phyloP scores from a whole-genome alignment of 805 yeast species.

The Candida pseudofarinosa region DNA sequence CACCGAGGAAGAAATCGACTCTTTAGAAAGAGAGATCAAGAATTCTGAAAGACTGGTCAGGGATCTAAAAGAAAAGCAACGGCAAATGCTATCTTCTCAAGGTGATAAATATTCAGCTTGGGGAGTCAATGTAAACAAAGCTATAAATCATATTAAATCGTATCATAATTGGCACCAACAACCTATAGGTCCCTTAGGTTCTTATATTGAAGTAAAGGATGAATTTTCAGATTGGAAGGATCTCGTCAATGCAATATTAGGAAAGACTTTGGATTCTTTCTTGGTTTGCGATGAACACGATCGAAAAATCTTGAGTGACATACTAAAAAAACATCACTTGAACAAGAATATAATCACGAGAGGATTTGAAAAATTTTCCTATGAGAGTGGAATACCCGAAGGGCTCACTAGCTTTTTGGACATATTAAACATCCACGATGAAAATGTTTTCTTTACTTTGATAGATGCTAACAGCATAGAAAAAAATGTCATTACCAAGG shows the following conservation, averaged over 20 bases:
- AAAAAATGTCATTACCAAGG: conserved; percentile 47
- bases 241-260: conserved; percentile 54
- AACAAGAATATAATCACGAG: conserved; percentile 47
- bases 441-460: conserved; percentile 53
- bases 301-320: conserved; percentile 31
- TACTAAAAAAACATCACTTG: conserved; percentile 20
- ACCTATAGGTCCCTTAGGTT: conserved; percentile 84
- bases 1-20: conserved; percentile 20
- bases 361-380: conserved; percentile 56
- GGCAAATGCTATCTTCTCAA: conserved; percentile 14
- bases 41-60: conserved; percentile 6
- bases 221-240: conserved; percentile 55
- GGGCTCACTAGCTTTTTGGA: conserved; percentile 51
- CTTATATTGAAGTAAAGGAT: conserved; percentile 50
- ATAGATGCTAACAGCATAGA: conserved; percentile 66
- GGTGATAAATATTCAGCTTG: conserved; percentile 45
- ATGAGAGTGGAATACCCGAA: conserved; percentile 39
- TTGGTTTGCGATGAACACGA: conserved; percentile 66
- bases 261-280: conserved; percentile 53
- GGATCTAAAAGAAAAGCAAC: conserved; percentile 8
- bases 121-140: conserved; percentile 40
- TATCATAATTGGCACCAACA: conserved; percentile 32
- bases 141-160: conserved; percentile 40
- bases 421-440: conserved; percentile 52
- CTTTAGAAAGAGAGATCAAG: conserved; percentile 18